Evolutionary conservation across 2,329 filamentous ascomycete genomes (phyloP), one percentile per base, ranked within the genome.

Genomic region (Clonostachys rhizophaga): DNA sequence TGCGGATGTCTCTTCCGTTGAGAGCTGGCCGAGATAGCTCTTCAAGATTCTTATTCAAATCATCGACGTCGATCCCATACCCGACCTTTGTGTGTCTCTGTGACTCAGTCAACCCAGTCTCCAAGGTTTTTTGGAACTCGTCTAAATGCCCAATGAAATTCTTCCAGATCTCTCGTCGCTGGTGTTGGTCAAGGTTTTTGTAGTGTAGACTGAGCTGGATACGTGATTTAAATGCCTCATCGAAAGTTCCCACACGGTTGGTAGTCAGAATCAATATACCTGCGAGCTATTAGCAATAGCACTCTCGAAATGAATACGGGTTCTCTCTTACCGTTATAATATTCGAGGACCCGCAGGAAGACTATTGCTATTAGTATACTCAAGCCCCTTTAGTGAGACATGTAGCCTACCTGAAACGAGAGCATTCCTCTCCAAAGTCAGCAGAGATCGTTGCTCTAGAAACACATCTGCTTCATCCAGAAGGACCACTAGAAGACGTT

Each of bases 1-100:
- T 73, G 20, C 70, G 61, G 17, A 74, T 72, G 55, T 73, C 64
- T 4, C 67, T 54, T 3, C 70, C 70, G 41, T 73, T 72, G 50
- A 73, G 56, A 14, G 63, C 53, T 5, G 36, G 17, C 36, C 3
- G n/a, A 2, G 65, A 60, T 13, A 74, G 52, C 36, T 39, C 36
- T 11, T n/a, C 14, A n/a, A 39, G 14, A 12, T n/a, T n/a, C 14
- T 18, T n/a, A n/a, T 39, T 18, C 14, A 39, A 4, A 39, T 39
- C 36, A 39, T 39, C 6, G n/a, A 39, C 7, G 4, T 39, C 36
- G 3, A 39, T 39, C 14, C 36, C 36, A 7, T 30, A 30, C 24
- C 24, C 24, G 10, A 30, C 24, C 24, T 30, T 30, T 30, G 24
- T n/a, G 36, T n/a, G 36, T n/a, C 36, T 39, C 36, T n/a, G 12